Evolutionary conservation across 1,139 yeast genomes (phyloP).

Genomic region (Magnusiomyces magnusii): DNA sequence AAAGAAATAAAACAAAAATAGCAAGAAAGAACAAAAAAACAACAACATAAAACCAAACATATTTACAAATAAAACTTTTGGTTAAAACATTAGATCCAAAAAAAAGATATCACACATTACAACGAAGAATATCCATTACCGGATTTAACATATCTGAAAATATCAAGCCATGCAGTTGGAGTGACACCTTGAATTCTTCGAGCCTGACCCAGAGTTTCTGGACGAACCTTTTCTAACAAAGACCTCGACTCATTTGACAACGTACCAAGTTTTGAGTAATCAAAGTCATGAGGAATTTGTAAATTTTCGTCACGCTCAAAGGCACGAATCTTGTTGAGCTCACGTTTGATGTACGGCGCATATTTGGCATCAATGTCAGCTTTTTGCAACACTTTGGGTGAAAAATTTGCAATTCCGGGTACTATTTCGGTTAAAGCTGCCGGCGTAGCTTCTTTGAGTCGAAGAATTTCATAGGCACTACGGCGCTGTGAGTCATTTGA

Average conservation of each 20-base stretch:
- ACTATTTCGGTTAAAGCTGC: conserved; percentile 16
- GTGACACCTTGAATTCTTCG: conserved; percentile 91
- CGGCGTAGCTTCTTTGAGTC: conserved; percentile 38
- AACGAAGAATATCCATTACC: not conserved
- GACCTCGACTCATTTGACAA: conserved; percentile 70
- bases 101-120: not conserved
- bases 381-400: conserved; percentile 49
- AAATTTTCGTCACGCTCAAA: conserved; percentile 77
- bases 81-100: not conserved
- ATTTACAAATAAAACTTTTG: not conserved
- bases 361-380: conserved; percentile 76
- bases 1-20: not conserved
- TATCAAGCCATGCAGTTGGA: conserved; percentile 44
- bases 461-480: conserved; percentile 49
- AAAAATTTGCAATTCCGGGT: conserved; percentile 28
- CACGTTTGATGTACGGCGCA: conserved; percentile 71
- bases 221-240: conserved; percentile 66
- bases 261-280: conserved; percentile 45
- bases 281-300: conserved; percentile 55
- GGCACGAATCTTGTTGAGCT: conserved; percentile 61
- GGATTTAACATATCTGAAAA: conserved; percentile 26
- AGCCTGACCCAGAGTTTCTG: conserved; percentile 90
- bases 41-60: too few relatives aligned
- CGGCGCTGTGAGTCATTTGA: conserved; percentile 41
- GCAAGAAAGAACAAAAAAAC: not conserved